A percentile compares a stretch with the other conserved stretches of the same genome.
Evolutionary conservation across 2,329 filamentous ascomycete species (phyloP).

Genomic region (Orbilia brochopaga): DNA sequence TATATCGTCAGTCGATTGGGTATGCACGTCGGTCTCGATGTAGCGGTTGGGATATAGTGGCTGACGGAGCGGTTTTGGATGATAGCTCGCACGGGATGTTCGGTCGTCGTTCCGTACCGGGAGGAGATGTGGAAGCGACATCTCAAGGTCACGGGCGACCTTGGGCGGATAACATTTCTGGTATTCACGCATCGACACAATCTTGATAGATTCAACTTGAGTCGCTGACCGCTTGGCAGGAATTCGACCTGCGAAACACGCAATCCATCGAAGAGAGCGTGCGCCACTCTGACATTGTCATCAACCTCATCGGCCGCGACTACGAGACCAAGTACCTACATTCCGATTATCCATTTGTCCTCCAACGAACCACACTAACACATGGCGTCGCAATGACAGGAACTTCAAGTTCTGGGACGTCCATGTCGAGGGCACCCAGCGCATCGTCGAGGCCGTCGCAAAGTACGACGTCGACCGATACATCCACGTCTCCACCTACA

Average conservation of each 20-base stretch:
- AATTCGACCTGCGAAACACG: conserved; percentile 94
- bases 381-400: conserved; percentile 62
- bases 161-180: conserved; percentile 86
- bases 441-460: conserved; percentile 90
- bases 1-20: conserved; percentile 97
- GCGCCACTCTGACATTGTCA: conserved; percentile 94
- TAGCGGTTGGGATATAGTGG: conserved; percentile 4
- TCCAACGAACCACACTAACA: conserved; percentile 7
- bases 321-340: conserved; percentile 86
- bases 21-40: conserved; percentile 57
- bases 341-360: neutral
- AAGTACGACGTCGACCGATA: conserved; percentile 98
- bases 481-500: conserved; percentile 96
- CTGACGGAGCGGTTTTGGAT: conserved; percentile 7
- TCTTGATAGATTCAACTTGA: conserved; percentile 2
- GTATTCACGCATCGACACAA: conserved; percentile 61
- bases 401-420: conserved; percentile 95
- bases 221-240: conserved; percentile 62
- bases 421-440: conserved; percentile 87
- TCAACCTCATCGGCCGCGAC: conserved; percentile 91
- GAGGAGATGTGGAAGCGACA: conserved; percentile 99
- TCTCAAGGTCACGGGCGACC: conserved; percentile 92
- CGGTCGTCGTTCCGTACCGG: conserved; percentile 87
- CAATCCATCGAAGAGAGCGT: conserved; percentile 95
- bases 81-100: conserved; percentile 88